Percentiles rank a stretch among this genome's conserved stretches.
Conservation (phyloP, 495 filamentous ascomycete genomes). For the Xanthoparmelia taractica region DNA sequence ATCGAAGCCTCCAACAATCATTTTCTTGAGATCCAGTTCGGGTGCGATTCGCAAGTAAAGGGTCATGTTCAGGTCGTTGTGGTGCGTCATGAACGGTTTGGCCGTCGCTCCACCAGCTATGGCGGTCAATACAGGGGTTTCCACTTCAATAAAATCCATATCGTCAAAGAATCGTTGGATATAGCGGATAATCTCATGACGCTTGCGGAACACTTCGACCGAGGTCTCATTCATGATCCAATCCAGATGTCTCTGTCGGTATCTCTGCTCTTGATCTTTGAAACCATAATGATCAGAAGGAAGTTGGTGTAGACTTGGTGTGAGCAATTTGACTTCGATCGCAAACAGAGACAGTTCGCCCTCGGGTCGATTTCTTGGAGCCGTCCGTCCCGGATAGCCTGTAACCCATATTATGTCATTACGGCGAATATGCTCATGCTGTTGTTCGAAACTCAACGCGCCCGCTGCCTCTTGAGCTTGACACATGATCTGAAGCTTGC, state of each 20-base stretch:
- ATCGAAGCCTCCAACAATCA: constrained; percentile 88
- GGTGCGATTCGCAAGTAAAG: constrained; percentile 93
- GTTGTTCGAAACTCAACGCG: constrained; percentile 62
- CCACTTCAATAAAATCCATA: constrained; percentile 84
- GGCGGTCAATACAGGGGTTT: constrained; percentile 95
- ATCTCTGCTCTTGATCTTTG: constrained; percentile 87
- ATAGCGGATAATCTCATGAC: constrained; percentile 76
- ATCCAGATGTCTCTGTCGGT: constrained; percentile 88
- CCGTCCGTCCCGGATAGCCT: constrained; percentile 82
- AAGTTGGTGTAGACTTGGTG: constrained; percentile 89
- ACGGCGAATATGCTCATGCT: constrained; percentile 82
- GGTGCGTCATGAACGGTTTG: constrained; percentile 88
- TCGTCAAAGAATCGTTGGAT: constrained; percentile 81
- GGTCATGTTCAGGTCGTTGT: constrained; percentile 89
- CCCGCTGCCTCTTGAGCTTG: constrained; percentile 65
- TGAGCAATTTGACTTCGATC: constrained; percentile 70
- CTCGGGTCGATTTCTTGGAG: constrained; percentile 75
- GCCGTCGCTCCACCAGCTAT: constrained; percentile 95
- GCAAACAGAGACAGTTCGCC: constrained; percentile 95
- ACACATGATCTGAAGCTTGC: constrained; percentile 85
- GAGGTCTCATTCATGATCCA: constrained; percentile 88
- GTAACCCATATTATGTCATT: constrained; percentile 88
- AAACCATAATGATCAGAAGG: constrained; percentile 89
- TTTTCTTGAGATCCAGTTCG: constrained; percentile 91
- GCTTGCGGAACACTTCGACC: constrained; percentile 70